Percentiles rank a stretch among this genome's conserved stretches.
Evolutionary conservation across 768 basidiomycete species (phyloP).

Genomic region (Mycena rebaudengoi): DNA sequence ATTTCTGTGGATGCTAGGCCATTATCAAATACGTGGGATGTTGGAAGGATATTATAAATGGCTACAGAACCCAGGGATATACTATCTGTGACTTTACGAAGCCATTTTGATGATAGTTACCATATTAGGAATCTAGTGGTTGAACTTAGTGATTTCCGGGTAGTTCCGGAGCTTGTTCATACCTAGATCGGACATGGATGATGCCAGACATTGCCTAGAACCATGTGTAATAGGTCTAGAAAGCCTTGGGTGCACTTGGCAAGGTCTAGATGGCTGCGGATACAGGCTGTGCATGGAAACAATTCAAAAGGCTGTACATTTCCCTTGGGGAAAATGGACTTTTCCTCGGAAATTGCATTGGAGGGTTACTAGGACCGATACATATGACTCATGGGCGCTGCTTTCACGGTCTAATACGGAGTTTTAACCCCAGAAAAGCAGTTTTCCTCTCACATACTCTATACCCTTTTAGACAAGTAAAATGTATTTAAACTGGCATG

Average conservation of each 20-base stretch:
- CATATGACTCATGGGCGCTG: not conserved
- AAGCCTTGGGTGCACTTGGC: not conserved
- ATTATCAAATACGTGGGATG: not conserved
- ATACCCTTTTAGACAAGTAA: not conserved
- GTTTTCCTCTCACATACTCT: not conserved
- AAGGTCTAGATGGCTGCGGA: no score
- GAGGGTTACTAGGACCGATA: not conserved
- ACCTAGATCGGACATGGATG: not conserved
- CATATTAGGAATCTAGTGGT: slow-evolving; percentile 1
- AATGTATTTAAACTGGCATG: not conserved
- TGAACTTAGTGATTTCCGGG: no score
- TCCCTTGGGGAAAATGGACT: not conserved
- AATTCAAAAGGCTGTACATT: not conserved
- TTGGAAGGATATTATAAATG: not conserved
- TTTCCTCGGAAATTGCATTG: not conserved
- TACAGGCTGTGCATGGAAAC: no score
- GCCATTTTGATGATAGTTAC: not conserved
- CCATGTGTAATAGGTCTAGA: not conserved
- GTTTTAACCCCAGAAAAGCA: not conserved
- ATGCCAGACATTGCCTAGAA: not conserved
- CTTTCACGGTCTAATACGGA: not conserved
- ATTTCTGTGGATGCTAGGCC: not conserved
- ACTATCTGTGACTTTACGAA: not conserved
- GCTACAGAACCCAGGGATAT: not conserved
- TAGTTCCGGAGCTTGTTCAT: not conserved